These are phyloP conservation scores for Hanseniaspora lachancei DNA, from an alignment of 805 yeast species.

Conservation along the genomic window DNA sequence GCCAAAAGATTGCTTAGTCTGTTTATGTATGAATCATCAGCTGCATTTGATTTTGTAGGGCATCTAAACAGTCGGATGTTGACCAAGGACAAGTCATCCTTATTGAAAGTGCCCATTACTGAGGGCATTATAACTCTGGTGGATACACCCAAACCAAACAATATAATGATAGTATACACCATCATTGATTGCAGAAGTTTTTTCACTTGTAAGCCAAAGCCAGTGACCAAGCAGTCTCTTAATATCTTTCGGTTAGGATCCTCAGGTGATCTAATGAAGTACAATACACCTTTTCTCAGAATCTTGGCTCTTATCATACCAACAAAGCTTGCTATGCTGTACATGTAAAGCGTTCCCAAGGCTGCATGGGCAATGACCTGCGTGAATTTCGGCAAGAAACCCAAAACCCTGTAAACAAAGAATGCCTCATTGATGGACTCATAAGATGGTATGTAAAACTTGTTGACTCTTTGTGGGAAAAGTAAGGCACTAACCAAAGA, in stretches of 20 bases:
- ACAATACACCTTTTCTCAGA: constrained; percentile 78
- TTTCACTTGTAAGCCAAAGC: constrained; percentile 57
- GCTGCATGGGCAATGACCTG: constrained; percentile 39
- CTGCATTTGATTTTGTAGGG: not conserved
- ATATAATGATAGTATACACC: constrained; percentile 60
- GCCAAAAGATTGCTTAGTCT: constrained; percentile 13
- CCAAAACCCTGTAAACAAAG: constrained; percentile 20
- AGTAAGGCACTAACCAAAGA: constrained; percentile 32
- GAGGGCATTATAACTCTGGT: constrained; percentile 37
- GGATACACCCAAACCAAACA: constrained; percentile 59
- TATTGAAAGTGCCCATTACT: constrained; percentile 22
- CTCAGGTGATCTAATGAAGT: constrained; percentile 85
- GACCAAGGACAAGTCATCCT: constrained; percentile 7
- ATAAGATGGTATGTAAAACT: not conserved
- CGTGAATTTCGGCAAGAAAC: constrained; percentile 21
- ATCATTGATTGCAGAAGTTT: constrained; percentile 60
- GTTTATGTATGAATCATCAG: constrained; percentile 14
- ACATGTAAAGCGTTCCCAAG: constrained; percentile 77
- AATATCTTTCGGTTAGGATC: constrained; percentile 80
- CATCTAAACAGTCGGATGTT: constrained; percentile 10
- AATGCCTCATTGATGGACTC: constrained; percentile 10
- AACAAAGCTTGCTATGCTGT: constrained; percentile 69
- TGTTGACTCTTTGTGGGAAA: constrained; percentile 13
- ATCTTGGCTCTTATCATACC: constrained; percentile 65
- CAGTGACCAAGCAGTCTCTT: constrained; percentile 73